Evolutionary conservation across 2,329 filamentous ascomycete species (phyloP).

Genomic region (Myriosclerotinia duriaeana): DNA sequence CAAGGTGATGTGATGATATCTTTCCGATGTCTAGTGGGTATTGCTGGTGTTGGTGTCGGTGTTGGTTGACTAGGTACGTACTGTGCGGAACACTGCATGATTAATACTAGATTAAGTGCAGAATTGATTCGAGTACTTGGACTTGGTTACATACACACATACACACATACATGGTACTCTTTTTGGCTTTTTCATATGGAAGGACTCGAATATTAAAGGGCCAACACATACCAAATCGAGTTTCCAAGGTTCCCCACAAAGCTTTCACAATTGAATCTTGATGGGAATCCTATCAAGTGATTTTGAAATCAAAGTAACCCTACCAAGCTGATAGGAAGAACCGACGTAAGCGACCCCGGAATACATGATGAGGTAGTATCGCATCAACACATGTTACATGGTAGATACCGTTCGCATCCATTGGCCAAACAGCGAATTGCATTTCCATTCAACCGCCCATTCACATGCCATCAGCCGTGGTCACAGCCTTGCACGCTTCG

Average conservation of each 20-base stretch:
- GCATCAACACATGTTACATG: background rate
- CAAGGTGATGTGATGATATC: background rate
- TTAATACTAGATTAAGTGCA: background rate
- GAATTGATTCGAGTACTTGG: background rate
- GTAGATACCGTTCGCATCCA: background rate
- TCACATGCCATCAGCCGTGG: constrained; percentile 32
- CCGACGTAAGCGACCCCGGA: too few species aligned
- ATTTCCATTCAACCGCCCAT: background rate
- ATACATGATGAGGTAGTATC: background rate
- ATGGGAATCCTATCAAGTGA: constrained; percentile 3
- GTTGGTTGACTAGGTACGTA: background rate
- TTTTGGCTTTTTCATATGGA: background rate
- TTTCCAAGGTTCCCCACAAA: too few species aligned
- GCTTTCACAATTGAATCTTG: too few species aligned
- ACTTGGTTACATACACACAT: background rate
- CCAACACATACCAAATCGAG: background rate
- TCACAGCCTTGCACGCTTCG: constrained; percentile 36
- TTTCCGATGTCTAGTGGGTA: too few species aligned
- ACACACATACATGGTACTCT: too few species aligned
- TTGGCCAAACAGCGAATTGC: background rate
- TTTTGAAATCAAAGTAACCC: background rate
- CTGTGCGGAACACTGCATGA: constrained; percentile 2
- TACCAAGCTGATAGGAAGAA: too few species aligned
- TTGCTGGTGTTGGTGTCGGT: too few species aligned
- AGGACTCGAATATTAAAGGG: background rate